Percentiles rank a stretch among this genome's conserved stretches.
phyloP scores from a whole-genome alignment of 176 grass and related monocot genomes.

The Triticum monococcum region DNA sequence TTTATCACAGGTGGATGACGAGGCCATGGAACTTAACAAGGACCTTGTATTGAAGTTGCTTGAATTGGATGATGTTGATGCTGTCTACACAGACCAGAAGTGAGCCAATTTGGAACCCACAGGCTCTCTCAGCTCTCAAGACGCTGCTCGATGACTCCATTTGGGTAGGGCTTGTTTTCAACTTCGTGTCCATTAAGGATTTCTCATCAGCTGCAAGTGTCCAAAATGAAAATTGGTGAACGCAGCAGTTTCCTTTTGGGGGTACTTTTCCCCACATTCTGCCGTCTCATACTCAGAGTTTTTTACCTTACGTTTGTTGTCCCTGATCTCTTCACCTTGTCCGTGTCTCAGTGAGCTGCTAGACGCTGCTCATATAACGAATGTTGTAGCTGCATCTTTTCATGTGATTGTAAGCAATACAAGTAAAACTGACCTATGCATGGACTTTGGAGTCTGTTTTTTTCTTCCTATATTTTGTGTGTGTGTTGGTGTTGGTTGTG shows the following conservation, averaged over 20 bases:
- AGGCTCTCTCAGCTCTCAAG: not conserved
- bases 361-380: not conserved
- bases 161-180: not conserved
- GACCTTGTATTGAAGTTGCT: constrained; percentile 80
- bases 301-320: not conserved
- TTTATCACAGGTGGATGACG: constrained; percentile 65
- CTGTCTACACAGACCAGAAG: constrained; percentile 87
- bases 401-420: too few species aligned
- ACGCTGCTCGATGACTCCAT: not conserved
- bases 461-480: too few species aligned
- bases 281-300: not conserved
- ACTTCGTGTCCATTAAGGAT: not conserved
- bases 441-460: too few species aligned
- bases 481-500: too few species aligned
- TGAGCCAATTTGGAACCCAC: constrained; percentile 14
- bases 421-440: too few species aligned
- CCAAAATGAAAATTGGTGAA: not conserved
- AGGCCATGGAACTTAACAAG: constrained; percentile 95
- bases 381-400: too few species aligned
- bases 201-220: not conserved
- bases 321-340: not conserved
- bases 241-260: not conserved
- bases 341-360: not conserved
- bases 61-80: constrained; percentile 97
- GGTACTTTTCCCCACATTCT: not conserved